These are phyloP conservation scores for Dissophora ornata DNA, from an alignment of 192 early-diverging fungal species.

Conservation along the genomic window DNA sequence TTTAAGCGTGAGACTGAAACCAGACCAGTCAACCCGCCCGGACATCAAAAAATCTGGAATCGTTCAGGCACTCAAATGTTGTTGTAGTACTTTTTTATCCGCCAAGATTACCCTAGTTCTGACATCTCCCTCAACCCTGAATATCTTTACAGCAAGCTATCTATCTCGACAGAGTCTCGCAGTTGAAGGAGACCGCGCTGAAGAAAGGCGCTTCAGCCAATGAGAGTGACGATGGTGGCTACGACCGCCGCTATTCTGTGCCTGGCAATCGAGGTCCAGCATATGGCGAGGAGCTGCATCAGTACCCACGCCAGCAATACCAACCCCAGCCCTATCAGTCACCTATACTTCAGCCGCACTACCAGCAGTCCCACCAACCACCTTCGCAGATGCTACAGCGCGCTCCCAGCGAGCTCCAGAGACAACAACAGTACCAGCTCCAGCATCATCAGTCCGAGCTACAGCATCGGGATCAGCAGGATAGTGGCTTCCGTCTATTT, in stretches of 20 bases:
- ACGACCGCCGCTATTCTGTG: constrained; percentile 16
- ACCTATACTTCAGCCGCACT: not conserved
- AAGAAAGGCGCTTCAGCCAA: not conserved
- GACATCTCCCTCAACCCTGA: not conserved
- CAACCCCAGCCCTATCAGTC: constrained; percentile 4
- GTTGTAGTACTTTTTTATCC: too few relatives aligned
- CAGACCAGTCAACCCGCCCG: not conserved
- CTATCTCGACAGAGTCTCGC: constrained; percentile 47
- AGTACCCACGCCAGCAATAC: constrained; percentile 25
- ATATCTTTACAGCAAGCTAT: constrained; percentile 35
- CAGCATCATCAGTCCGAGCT: constrained; percentile 3
- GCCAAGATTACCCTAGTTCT: not conserved
- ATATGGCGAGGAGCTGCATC: constrained; percentile 1
- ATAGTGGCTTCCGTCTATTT: constrained; percentile 40
- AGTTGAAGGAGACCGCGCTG: constrained; percentile 22
- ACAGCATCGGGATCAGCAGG: constrained; percentile 1
- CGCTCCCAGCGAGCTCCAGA: too few relatives aligned
- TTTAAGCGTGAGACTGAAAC: not conserved
- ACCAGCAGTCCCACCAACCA: not conserved
- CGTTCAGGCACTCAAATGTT: too few relatives aligned
- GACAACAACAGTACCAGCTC: not conserved
- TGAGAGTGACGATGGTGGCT: constrained; percentile 5
- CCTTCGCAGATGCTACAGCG: too few relatives aligned
- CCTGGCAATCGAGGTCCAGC: not conserved
- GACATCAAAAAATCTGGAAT: too few relatives aligned